phyloP scores from a whole-genome alignment of 1,139 yeast genomes.

The Saccharomyces hybrid region DNA sequence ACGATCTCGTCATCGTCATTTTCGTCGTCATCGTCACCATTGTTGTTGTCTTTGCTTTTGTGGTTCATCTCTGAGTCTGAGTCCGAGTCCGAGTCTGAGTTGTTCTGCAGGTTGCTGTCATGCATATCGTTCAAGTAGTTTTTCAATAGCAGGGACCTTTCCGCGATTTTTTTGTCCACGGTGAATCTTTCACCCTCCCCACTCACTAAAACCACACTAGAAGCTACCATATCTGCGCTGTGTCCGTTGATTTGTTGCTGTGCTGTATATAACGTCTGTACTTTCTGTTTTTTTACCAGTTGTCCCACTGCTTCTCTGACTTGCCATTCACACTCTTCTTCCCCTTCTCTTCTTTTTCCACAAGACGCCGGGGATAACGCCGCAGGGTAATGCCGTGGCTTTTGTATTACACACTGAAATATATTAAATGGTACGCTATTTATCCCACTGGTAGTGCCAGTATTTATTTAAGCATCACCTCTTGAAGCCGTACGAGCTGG shows the following conservation, averaged over 20 bases:
- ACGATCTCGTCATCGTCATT: slow-evolving; percentile 48
- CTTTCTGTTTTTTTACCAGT: background rate
- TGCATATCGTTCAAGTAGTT: slow-evolving; percentile 81
- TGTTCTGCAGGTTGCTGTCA: slow-evolving; percentile 50
- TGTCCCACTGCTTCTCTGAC: background rate
- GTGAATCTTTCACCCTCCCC: slow-evolving; percentile 68
- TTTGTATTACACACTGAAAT: background rate
- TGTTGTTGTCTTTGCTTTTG: slow-evolving; percentile 8
- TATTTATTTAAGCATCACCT: background rate
- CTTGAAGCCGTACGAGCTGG: background rate
- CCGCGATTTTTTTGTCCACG: slow-evolving; percentile 80
- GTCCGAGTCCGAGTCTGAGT: slow-evolving; percentile 22
- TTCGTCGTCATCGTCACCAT: slow-evolving; percentile 36
- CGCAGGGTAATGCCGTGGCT: background rate
- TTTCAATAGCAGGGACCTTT: slow-evolving; percentile 79
- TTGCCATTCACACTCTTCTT: background rate
- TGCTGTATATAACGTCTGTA: slow-evolving; percentile 3
- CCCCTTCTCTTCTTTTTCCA: slow-evolving; percentile 1
- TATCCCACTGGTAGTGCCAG: background rate
- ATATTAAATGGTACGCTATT: background rate
- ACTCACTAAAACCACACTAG: slow-evolving; percentile 48
- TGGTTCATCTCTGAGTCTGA: slow-evolving; percentile 10
- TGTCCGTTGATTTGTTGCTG: slow-evolving; percentile 10
- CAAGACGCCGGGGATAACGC: background rate
- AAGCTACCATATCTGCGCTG: background rate